Conservation (phyloP, 306 rosid genomes). For the Dalbergia cultrata region DNA sequence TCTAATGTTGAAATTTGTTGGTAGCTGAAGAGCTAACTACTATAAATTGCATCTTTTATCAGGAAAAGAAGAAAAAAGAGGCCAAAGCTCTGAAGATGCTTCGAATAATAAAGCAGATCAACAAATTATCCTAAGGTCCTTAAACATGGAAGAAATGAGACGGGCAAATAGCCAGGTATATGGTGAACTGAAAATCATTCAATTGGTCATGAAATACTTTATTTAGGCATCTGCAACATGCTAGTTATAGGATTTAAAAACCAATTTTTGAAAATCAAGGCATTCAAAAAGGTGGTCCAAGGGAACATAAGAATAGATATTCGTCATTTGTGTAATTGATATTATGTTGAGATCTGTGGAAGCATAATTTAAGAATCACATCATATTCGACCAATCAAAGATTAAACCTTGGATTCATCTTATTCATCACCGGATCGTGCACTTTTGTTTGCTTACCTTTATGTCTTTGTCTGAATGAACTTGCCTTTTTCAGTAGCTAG, state of each 20-base stretch:
- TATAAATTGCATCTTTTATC: slow-evolving; percentile 33
- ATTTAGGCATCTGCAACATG: neutral
- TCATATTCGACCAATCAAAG: slow-evolving; percentile 10
- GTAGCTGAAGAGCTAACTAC: slow-evolving; percentile 7
- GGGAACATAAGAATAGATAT: neutral
- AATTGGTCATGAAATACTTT: neutral
- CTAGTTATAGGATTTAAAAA: neutral
- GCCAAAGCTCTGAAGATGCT: slow-evolving; percentile 60
- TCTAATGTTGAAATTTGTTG: slow-evolving; percentile 5
- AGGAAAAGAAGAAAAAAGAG: slow-evolving; percentile 81
- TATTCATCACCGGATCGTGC: no score
- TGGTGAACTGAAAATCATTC: slow-evolving; percentile 10
- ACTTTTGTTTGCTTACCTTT: no score
- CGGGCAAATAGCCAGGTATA: no score
- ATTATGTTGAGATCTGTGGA: no score
- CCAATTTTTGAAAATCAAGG: neutral
- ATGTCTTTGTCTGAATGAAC: no score
- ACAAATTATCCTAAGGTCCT: slow-evolving; percentile 71
- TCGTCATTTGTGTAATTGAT: no score
- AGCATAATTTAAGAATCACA: no score
- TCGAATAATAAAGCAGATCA: slow-evolving; percentile 62
- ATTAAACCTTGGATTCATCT: no score
- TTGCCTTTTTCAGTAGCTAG: no score
- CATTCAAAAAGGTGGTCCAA: neutral
- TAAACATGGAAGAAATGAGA: slow-evolving; percentile 92